Evolutionary conservation across 2,329 filamentous ascomycete genomes (phyloP).

Genomic region (Myrmaecium sp.): DNA sequence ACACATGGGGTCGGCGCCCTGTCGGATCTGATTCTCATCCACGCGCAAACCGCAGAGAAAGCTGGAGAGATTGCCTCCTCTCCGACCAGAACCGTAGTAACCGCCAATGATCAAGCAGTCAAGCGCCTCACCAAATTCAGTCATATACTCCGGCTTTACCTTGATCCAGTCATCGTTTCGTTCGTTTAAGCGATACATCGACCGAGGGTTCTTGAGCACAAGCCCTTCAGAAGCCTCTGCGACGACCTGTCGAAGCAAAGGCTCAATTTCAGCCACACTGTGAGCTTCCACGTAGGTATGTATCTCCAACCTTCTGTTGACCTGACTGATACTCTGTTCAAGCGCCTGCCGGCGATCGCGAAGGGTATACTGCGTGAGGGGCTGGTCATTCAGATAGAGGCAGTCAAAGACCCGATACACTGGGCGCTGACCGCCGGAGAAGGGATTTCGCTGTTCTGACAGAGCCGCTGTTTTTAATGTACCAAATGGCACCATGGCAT

Average conservation of each 20-base stretch:
- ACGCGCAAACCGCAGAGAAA: conserved; percentile 80
- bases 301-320: conserved; percentile 66
- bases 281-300: conserved; percentile 54
- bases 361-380: conserved; percentile 67
- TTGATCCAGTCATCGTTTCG: conserved; percentile 97
- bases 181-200: conserved; percentile 71
- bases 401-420: conserved; percentile 84
- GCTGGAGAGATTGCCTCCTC: conserved; percentile 68
- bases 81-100: conserved; percentile 75
- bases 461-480: conserved; percentile 84
- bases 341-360: conserved; percentile 65
- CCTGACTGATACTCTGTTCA: conserved; percentile 48
- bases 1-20: conserved; percentile 45
- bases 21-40: conserved; percentile 47
- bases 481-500: conserved; percentile 78
- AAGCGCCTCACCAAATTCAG: conserved; percentile 81
- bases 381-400: conserved; percentile 66
- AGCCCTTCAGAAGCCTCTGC: conserved; percentile 78
- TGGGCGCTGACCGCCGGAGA: conserved; percentile 49
- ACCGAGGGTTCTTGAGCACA: conserved; percentile 83
- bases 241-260: conserved; percentile 63
- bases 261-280: conserved; percentile 57
- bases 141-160: conserved; percentile 97
- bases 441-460: conserved; percentile 58
- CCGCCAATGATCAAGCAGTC: conserved; percentile 83